Percentiles rank a stretch among this genome's conserved stretches.
phyloP scores from a whole-genome alignment of 2,329 filamentous ascomycete species.

The Claviceps pusilla region DNA sequence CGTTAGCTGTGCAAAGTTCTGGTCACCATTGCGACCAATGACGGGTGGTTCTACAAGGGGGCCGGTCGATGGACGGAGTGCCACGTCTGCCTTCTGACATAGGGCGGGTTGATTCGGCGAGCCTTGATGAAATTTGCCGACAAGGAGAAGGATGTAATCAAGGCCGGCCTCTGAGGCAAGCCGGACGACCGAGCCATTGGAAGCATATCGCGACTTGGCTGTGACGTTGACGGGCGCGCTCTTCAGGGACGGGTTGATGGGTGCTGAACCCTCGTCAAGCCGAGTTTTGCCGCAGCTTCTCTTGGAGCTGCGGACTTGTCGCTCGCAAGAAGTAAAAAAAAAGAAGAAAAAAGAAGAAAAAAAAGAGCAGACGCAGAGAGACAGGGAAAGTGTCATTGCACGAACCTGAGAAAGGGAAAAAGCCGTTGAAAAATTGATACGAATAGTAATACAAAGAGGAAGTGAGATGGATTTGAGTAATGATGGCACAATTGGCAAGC shows the following conservation, averaged over 20 bases:
- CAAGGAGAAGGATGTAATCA: too few species aligned
- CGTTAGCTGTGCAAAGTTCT: conserved; percentile 18
- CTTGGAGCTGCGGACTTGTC: too few species aligned
- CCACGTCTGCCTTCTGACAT: neutral
- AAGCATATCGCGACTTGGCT: too few species aligned
- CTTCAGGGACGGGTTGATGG: too few species aligned
- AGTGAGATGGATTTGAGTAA: neutral
- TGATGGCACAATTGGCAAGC: neutral
- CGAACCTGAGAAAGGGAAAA: conserved; percentile 1
- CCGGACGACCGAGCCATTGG: too few species aligned
- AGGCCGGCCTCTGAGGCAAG: too few species aligned
- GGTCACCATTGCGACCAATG: conserved; percentile 8
- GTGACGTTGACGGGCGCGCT: too few species aligned
- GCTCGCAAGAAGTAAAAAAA: too few species aligned
- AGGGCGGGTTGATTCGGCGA: neutral
- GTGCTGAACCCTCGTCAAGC: too few species aligned
- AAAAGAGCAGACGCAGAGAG: neutral
- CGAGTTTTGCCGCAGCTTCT: too few species aligned
- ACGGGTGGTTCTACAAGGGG: neutral
- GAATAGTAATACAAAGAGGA: conserved; percentile 4
- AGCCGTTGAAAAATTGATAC: neutral
- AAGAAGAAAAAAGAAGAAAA: too few species aligned
- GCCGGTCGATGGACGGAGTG: neutral
- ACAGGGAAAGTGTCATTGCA: neutral
- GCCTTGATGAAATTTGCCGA: too few species aligned